Base-by-base conservation (phyloP, 176 grass and related monocot species). In the Tillandsia fasciculata region DNA sequence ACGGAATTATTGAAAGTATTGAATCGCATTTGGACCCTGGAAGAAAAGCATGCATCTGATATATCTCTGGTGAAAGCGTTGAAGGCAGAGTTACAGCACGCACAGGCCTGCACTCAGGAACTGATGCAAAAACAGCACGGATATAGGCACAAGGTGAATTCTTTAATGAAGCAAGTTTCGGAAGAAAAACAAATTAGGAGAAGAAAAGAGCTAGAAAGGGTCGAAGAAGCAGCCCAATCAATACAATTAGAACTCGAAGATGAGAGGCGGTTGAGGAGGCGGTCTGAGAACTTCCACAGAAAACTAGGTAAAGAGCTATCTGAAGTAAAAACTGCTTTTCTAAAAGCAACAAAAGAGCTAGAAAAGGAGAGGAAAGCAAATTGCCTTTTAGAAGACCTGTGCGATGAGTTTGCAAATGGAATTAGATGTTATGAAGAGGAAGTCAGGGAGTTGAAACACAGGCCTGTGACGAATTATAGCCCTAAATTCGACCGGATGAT, bases 21-120 rank as follows among this genome's bases (percentile, higher is more conserved):
- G 65, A 99, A 99, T 86, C 87, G 87, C 29, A 99, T 99, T 72
- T 99, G 95, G 95, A 92, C 80, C 57, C 81, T 99, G 69, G 95
- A 99, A 86, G 95, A 94, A 84, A 89, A 99, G 69, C 90, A 99
- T n/a, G 82, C 77, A 15, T 86, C 78, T 71, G 83, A 87, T 79
- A 66, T 79, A 49, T 87, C 80, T 51, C 59, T 82, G 50, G 74
- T 99, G 22, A 93, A 94, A 80, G 87, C 76, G 20, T 63, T 99
- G 42, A 99, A 82, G 75, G 17, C 52, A 49, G 95, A 99, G 73
- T 79, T 94, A 42, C 90, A 90, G 15, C 85, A 90, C 66, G 76
- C 95, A 14, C 77, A 82, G 27, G 42, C 65, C 51, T 68, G 72
- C 8, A 76, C 90, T 78, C 80, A 88, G 78, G 95, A 92, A 52